These are phyloP conservation scores for Botryosphaeria dothidea DNA, from an alignment of 2,329 filamentous ascomycete species.

Conservation along the genomic window DNA sequence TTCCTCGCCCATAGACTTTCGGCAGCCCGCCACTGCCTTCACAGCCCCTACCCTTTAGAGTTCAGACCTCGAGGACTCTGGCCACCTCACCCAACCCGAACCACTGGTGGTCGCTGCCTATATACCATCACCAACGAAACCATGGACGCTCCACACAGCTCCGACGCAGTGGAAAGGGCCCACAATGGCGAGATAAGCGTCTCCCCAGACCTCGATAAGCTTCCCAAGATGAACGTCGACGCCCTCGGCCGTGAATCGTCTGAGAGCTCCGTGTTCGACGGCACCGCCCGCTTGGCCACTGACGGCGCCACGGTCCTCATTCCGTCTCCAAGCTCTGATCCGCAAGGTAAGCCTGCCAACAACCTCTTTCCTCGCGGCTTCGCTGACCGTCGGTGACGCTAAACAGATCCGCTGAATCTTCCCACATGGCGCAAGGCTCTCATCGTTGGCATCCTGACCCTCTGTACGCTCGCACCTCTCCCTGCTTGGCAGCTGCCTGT, in stretches of 20 bases:
- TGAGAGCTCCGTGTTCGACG: constrained; percentile 7
- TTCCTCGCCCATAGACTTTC: neutral
- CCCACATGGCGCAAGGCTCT: constrained; percentile 9
- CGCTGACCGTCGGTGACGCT: neutral
- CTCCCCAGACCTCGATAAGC: neutral
- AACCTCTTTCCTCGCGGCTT: neutral
- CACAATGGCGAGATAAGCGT: neutral
- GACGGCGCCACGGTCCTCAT: constrained; percentile 16
- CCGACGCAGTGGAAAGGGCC: neutral
- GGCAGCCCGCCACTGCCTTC: neutral
- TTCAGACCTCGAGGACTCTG: neutral
- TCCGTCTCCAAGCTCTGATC: constrained; percentile 16
- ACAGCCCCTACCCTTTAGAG: neutral
- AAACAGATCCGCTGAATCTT: constrained; percentile 20
- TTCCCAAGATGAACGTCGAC: neutral
- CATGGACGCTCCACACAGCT: neutral
- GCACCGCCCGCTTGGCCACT: constrained; percentile 13
- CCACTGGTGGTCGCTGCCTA: neutral
- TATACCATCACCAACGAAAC: neutral
- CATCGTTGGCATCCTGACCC: constrained; percentile 18
- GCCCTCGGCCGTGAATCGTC: neutral
- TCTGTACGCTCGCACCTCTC: constrained; percentile 8
- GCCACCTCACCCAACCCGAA: neutral
- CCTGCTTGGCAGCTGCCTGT: neutral
- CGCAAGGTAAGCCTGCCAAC: neutral